phyloP scores from a whole-genome alignment of 768 basidiomycete species.

The Lactarius tabidus region DNA sequence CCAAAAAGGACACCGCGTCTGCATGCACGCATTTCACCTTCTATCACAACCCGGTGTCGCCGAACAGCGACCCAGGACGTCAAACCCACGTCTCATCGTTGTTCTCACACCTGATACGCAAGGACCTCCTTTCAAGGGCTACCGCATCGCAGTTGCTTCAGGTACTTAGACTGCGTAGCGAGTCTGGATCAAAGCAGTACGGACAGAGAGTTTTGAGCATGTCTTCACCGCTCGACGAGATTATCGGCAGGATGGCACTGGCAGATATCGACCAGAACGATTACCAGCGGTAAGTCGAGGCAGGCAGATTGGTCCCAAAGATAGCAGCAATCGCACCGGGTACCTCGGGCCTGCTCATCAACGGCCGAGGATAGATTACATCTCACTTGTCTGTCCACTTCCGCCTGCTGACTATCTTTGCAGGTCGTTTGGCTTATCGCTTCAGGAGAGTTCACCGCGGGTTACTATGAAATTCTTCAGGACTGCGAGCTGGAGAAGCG shows the following conservation, averaged over 20 bases:
- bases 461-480: slow-evolving; percentile 72
- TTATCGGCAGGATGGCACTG: slow-evolving; percentile 37
- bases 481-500: slow-evolving; percentile 72
- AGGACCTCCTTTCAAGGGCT: slow-evolving; percentile 38
- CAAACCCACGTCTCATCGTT: slow-evolving; percentile 40
- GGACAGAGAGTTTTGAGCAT: slow-evolving; percentile 41
- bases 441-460: slow-evolving; percentile 51
- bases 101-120: slow-evolving; percentile 47
- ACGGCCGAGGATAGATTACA: slow-evolving; percentile 85
- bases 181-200: slow-evolving; percentile 16
- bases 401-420: slow-evolving; percentile 1
- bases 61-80: slow-evolving; percentile 22
- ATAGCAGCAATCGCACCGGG: slow-evolving; percentile 59
- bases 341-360: slow-evolving; percentile 62
- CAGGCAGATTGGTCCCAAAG: slow-evolving; percentile 46
- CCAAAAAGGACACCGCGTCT: slow-evolving; percentile 37
- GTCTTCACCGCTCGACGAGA: slow-evolving; percentile 32
- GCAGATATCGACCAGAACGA: slow-evolving; percentile 35
- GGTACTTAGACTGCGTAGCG: slow-evolving; percentile 35
- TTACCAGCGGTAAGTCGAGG: slow-evolving; percentile 42
- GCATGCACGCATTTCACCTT: slow-evolving; percentile 61
- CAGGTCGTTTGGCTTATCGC: slow-evolving; percentile 78
- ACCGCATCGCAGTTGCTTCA: slow-evolving; percentile 39
- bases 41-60: slow-evolving; percentile 60
- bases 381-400: no score